Base-by-base conservation (phyloP, 352 stramenopile species). In the Phytophthora tubulina region DNA sequence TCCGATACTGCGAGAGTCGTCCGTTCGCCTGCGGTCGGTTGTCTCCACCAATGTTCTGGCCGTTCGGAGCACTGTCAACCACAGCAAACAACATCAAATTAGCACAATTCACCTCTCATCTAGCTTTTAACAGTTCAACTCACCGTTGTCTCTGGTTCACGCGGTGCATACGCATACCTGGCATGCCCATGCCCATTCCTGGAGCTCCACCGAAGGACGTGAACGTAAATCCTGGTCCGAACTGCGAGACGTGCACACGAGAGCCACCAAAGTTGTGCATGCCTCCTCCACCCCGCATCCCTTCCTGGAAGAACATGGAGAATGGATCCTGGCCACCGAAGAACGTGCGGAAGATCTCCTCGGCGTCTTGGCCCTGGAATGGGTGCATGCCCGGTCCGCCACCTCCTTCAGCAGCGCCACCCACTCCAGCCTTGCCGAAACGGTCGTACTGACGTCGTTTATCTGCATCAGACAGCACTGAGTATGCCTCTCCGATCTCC, bases 401-500 rank as follows among this genome's bases (percentile, higher is more conserved):
- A 1, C 73, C 75, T 7, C 70, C 75, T 44, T 69, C 73, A 7
- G 65, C 77, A 11, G 72, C 70, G 21, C 82, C 81, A 35, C 79
- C 80, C 38, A 95, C 70, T 8, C 71, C 87, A 36, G 75, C 84
- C 80, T 97, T 95, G 32, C 94, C 94, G 68, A 97, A 98, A 61
- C 94, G 88, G 61, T 98, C 94, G 71, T 98, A 98, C 35, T 93
- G 84, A 53, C 93, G 78, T 32, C 92, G 64, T 79, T 97, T 97
- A 44, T 93, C 81, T 65, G 84, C 82, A 73, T 98, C 94, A 27
- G 90, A 97, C 6, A 98, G 82, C 42, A 98, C 88, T 33, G 93
- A 91, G 69, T 98, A 98, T 27, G 94, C 94, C 85, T 95, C 87
- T 67, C 87, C 87, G 60, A 95, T 95, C 66, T 95, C 79, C 63